Conservation (phyloP, 495 filamentous ascomycete species). For the Barbatosphaeria neglecta region DNA sequence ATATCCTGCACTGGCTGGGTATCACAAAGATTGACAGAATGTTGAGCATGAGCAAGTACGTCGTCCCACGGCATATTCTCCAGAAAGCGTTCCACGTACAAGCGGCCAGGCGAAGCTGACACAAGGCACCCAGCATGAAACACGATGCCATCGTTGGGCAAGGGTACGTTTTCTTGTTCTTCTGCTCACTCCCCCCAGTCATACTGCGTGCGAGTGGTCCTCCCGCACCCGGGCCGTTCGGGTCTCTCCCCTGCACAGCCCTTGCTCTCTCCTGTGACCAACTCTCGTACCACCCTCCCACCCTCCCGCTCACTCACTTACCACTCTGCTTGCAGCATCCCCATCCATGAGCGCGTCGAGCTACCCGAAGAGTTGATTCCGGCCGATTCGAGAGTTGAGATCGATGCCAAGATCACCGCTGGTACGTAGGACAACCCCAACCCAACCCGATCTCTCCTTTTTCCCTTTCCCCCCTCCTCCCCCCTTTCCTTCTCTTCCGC, state of each 20-base stretch:
- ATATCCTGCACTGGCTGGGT: conserved; percentile 95
- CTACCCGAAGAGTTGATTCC: conserved; percentile 93
- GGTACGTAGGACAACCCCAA: conserved; percentile 47
- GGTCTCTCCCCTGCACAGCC: not conserved
- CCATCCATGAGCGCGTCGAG: conserved; percentile 84
- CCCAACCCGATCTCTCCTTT: too few species aligned
- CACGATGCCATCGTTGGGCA: conserved; percentile 95
- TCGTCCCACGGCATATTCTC: conserved; percentile 6
- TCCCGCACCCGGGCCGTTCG: not conserved
- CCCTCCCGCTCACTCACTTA: conserved; percentile 15
- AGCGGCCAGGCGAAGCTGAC: conserved; percentile 4
- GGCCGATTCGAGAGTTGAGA: conserved; percentile 89
- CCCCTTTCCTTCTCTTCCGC: too few species aligned
- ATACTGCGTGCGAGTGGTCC: too few species aligned
- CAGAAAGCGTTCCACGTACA: not conserved
- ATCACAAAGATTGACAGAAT: conserved; percentile 98
- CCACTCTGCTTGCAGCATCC: conserved; percentile 42
- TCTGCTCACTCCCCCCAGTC: conserved; percentile 6
- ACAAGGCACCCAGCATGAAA: conserved; percentile 61
- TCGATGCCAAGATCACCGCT: conserved; percentile 96
- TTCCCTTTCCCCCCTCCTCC: conserved; percentile 1
- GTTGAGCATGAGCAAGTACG: conserved; percentile 95
- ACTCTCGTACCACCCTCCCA: too few species aligned
- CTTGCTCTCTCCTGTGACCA: too few species aligned
- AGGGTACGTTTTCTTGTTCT: conserved; percentile 43